Conservation (phyloP, 495 filamentous ascomycete genomes). For the Penicillium macrosclerotiorum region DNA sequence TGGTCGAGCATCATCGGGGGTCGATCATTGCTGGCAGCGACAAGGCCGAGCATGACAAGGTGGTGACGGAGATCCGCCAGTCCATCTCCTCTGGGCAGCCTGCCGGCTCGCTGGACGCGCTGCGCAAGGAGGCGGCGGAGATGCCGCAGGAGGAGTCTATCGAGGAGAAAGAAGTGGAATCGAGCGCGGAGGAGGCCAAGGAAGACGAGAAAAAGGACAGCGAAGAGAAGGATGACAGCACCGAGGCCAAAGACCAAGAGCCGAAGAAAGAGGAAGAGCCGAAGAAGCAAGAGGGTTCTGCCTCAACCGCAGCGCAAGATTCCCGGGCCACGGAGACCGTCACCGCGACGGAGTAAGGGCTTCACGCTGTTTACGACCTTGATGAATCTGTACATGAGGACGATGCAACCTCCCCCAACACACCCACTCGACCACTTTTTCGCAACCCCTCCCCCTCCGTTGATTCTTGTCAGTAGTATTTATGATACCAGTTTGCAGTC, state of each 20-base stretch:
- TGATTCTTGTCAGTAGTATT: slow-evolving; percentile 12
- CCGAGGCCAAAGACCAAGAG: slow-evolving; percentile 7
- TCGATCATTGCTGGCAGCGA: slow-evolving; percentile 39
- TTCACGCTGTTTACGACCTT: slow-evolving; percentile 10
- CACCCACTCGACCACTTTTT: too few species aligned
- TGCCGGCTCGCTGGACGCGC: slow-evolving; percentile 13
- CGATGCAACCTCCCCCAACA: too few species aligned
- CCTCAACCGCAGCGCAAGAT: slow-evolving; percentile 24
- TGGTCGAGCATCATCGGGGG: slow-evolving; percentile 44
- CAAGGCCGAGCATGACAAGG: slow-evolving; percentile 36
- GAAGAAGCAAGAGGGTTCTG: slow-evolving; percentile 13
- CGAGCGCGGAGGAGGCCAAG: slow-evolving; percentile 22
- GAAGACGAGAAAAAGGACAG: slow-evolving; percentile 10
- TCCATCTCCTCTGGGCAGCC: slow-evolving; percentile 35
- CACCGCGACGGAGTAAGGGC: slow-evolving; percentile 24
- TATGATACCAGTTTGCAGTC: slow-evolving; percentile 17
- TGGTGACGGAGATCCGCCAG: slow-evolving; percentile 36
- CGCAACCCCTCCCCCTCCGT: slow-evolving; percentile 3
- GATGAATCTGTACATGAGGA: slow-evolving; percentile 18
- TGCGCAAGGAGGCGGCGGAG: slow-evolving; percentile 29
- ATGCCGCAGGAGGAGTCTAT: slow-evolving; percentile 22
- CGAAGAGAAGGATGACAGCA: slow-evolving; percentile 2
- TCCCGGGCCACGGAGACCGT: slow-evolving; percentile 24
- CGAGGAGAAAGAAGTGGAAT: slow-evolving; percentile 34
- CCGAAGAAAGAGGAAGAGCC: slow-evolving; percentile 5